phyloP scores from a whole-genome alignment of 2,329 filamentous ascomycete genomes.

The Colletotrichum camelliae region DNA sequence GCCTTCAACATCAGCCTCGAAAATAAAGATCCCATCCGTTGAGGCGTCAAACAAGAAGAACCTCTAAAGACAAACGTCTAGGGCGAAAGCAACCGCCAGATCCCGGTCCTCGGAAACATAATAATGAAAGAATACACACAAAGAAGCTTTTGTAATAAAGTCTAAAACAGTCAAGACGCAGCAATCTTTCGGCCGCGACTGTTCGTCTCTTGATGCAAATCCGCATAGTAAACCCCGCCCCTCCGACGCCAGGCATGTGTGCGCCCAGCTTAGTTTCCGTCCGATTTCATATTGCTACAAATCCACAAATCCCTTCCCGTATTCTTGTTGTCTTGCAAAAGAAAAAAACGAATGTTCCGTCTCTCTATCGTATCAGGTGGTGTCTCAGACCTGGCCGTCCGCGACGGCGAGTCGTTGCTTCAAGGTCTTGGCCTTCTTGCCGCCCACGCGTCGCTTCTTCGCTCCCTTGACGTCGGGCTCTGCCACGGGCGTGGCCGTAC shows the following conservation, averaged over 20 bases:
- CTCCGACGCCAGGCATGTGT: slow-evolving; percentile 8
- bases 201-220: slow-evolving; percentile 16
- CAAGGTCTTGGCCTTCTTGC: slow-evolving; percentile 71
- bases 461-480: slow-evolving; percentile 51
- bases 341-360: not conserved
- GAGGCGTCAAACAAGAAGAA: not conserved
- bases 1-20: not conserved
- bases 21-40: not conserved
- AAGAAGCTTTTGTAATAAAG: slow-evolving; percentile 13
- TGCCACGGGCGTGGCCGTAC: slow-evolving; percentile 79
- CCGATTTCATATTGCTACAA: slow-evolving; percentile 18
- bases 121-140: not conserved
- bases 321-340: not conserved
- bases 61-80: not conserved
- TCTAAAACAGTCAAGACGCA: slow-evolving; percentile 9
- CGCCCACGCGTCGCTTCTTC: slow-evolving; percentile 57
- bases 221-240: not conserved
- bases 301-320: not conserved
- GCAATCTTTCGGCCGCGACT: not conserved
- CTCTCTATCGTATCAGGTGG: not conserved
- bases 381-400: slow-evolving; percentile 55
- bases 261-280: not conserved
- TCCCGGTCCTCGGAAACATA: not conserved
- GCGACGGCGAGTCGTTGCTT: slow-evolving; percentile 73
- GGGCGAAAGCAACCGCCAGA: not conserved